Evolutionary conservation across 2,329 filamentous ascomycete species (phyloP), one percentile per base, ranked within the genome.

Genomic region (Nannizziopsis barbatae): DNA sequence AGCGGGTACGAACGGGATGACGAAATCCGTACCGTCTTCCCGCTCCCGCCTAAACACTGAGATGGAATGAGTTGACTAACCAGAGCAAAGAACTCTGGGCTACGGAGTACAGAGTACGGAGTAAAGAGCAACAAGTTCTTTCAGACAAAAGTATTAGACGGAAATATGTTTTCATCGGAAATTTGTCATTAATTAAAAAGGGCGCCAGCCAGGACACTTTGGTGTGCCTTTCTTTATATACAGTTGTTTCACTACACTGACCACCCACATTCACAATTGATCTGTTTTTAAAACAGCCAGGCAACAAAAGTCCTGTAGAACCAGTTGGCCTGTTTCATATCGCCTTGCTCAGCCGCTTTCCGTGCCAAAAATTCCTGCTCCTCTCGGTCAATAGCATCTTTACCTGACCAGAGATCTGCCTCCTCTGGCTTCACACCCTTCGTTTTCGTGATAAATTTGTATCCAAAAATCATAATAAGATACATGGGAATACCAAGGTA

Each of bases 321-420:
- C 70, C 71, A 72, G 33, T 62, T 59, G 1, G 68, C 67, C 1
- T 56, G 51, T 27, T 62, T 59, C 22, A 64, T 61, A 30, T 62
- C 60, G 45, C 65, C 62, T 17, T 95, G 88, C 64, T 93, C 83
- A 37, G 81, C 81, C 43, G 92, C 72, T 45, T 96, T 68, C 49
- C 84, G 78, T 31, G 81, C 79, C 42, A 95, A 70, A 66, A 82
- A 87, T 53, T 78, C 79, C 51, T 77, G 75, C 67, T 88, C 84
- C 59, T 87, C 82, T 7, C 54, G 54, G 52, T 61, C 58, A 32
- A 61, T 52, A 12, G 50, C 54, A 14, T 54, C 55, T 49, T 61
- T 61, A 11, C 59, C 59, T 9, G 52, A 54, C 50, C 50, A 58
- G 22, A 60, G 35, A 53, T 60, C 59, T 11, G 54, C 57, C 32